Percentiles rank a stretch among this genome's conserved stretches.
Evolutionary conservation across 2,329 filamentous ascomycete species (phyloP).

Genomic region (Xylaria digitata): DNA sequence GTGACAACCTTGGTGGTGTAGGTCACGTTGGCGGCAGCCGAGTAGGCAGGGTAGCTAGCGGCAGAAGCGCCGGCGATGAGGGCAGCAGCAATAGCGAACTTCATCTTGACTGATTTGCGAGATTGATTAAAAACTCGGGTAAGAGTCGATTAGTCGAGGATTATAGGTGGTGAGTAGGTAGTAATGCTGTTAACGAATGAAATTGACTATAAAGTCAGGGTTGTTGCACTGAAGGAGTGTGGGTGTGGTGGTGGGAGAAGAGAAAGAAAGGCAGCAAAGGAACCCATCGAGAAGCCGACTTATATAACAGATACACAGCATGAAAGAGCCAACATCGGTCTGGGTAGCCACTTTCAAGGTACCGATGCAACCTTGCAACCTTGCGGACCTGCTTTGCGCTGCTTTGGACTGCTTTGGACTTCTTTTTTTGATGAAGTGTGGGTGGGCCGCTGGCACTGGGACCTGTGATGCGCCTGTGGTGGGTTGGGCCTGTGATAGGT

Average conservation of each 20-base stretch:
- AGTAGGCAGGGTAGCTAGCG: slow-evolving; percentile 39
- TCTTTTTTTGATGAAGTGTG: slow-evolving; percentile 34
- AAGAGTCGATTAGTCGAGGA: slow-evolving; percentile 49
- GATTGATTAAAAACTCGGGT: slow-evolving; percentile 49
- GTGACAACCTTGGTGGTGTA: slow-evolving; percentile 77
- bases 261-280: slow-evolving; percentile 46
- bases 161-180: slow-evolving; percentile 50
- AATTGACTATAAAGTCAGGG: slow-evolving; percentile 69
- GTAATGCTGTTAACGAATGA: slow-evolving; percentile 61
- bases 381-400: slow-evolving; percentile 19
- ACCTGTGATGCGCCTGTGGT: too few species aligned
- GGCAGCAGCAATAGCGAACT: slow-evolving; percentile 69
- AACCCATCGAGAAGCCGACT: slow-evolving; percentile 41
- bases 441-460: slow-evolving; percentile 20
- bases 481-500: not conserved
- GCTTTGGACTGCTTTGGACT: too few species aligned
- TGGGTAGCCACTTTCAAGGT: slow-evolving; percentile 23
- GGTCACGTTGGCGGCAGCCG: slow-evolving; percentile 57
- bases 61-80: slow-evolving; percentile 59
- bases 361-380: slow-evolving; percentile 14
- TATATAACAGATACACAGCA: slow-evolving; percentile 31
- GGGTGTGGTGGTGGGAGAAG: slow-evolving; percentile 54
- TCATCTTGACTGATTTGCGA: slow-evolving; percentile 70
- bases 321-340: slow-evolving; percentile 28
- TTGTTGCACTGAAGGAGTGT: slow-evolving; percentile 59